Conservation (phyloP, 805 yeast species). For the Candida khao-thaluensis region DNA sequence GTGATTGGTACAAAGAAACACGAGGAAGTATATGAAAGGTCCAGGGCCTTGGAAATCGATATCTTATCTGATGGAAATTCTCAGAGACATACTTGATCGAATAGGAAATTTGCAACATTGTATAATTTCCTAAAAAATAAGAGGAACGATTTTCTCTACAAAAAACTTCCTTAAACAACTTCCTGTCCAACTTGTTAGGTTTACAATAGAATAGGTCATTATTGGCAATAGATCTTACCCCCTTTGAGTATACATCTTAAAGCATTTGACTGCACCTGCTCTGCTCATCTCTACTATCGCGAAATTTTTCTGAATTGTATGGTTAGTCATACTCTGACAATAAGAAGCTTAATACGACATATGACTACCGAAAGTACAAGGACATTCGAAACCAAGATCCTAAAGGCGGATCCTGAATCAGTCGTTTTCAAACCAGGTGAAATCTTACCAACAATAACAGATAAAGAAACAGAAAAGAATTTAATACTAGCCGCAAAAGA, state of each 20-base stretch:
- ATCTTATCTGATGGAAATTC: no score
- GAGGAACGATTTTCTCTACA: no score
- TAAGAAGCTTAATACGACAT: neutral
- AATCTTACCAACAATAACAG: conserved; percentile 46
- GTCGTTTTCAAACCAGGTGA: conserved; percentile 49
- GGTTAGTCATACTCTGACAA: conserved; percentile 3
- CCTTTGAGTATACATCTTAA: no score
- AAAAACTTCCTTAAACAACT: neutral
- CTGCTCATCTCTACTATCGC: conserved; percentile 4
- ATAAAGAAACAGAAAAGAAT: conserved; percentile 50
- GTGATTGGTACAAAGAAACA: no score
- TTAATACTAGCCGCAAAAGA: conserved; percentile 59
- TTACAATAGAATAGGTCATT: no score
- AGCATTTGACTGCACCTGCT: no score
- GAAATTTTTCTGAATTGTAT: neutral
- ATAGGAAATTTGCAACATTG: conserved; percentile 1
- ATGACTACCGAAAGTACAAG: neutral
- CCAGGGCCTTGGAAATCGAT: no score
- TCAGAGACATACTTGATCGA: neutral
- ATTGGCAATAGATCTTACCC: no score
- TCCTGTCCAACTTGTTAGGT: no score
- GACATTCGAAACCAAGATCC: conserved; percentile 32
- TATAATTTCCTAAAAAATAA: neutral
- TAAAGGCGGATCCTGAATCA: conserved; percentile 53
- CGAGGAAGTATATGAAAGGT: no score